Conservation (phyloP, 2,329 filamentous ascomycete genomes). For the Purpureocillium lavendulum region DNA sequence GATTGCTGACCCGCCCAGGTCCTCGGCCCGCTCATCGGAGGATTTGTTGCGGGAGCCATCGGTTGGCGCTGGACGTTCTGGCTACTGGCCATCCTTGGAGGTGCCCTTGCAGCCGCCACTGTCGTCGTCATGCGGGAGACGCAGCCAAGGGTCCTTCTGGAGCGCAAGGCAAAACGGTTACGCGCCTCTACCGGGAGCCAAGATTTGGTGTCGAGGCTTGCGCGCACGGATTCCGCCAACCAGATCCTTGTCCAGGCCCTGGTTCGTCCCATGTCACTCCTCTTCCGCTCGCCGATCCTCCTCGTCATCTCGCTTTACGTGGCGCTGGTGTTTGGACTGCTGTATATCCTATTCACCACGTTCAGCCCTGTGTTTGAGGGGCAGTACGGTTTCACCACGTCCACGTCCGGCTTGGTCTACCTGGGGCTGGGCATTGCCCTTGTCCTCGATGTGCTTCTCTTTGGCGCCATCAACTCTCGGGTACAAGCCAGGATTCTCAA, state of each 20-base stretch:
- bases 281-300: background rate
- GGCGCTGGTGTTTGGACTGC: background rate
- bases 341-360: background rate
- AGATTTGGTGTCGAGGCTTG: background rate
- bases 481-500: background rate
- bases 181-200: background rate
- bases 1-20: too few species aligned
- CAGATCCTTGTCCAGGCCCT: background rate
- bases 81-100: background rate
- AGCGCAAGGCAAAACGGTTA: background rate
- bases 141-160: background rate
- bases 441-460: background rate
- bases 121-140: slow-evolving; percentile 1
- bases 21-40: too few species aligned
- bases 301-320: background rate
- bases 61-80: background rate
- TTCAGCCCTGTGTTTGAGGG: background rate
- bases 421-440: background rate
- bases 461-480: background rate
- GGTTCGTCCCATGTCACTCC: background rate
- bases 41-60: too few species aligned
- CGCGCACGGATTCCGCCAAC: background rate
- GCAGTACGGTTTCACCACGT: background rate
- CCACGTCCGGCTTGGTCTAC: background rate
- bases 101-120: background rate